Conservation (phyloP, 306 rosid genomes). For the Ceratonia siliqua region DNA sequence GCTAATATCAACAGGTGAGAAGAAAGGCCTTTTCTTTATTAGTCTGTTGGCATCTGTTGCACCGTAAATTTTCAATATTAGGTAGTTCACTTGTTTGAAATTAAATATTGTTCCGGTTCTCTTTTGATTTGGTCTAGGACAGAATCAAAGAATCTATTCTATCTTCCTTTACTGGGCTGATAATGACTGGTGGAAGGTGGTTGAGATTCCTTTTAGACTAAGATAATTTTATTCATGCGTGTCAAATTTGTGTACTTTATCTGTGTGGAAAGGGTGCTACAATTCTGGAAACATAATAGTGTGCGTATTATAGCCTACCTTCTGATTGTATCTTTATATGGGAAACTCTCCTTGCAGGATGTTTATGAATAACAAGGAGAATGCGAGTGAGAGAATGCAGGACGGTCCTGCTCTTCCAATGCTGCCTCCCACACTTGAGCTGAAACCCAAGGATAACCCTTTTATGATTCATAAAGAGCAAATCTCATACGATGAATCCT, state of each 20-base stretch:
- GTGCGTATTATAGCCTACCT: too few species aligned
- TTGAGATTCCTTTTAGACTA: constrained; percentile 2
- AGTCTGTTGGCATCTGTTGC: background rate
- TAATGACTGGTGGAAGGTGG: background rate
- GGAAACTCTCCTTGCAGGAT: constrained; percentile 46
- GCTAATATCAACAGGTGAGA: constrained; percentile 65
- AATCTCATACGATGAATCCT: constrained; percentile 51
- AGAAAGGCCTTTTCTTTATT: background rate
- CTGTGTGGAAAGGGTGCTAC: background rate
- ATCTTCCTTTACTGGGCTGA: background rate
- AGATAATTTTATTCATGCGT: background rate
- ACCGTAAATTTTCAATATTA: background rate
- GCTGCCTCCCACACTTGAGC: constrained; percentile 57
- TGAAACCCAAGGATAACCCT: constrained; percentile 49
- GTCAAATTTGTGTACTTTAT: background rate
- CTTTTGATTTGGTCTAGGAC: background rate
- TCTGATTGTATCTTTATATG: too few species aligned
- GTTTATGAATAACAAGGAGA: constrained; percentile 60
- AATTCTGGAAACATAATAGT: too few species aligned
- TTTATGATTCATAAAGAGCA: constrained; percentile 53
- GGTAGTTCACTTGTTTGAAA: background rate
- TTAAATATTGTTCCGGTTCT: background rate
- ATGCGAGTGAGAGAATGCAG: constrained; percentile 49
- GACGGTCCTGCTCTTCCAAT: constrained; percentile 53
- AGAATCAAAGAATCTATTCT: constrained; percentile 25